phyloP scores from a whole-genome alignment of 805 yeast genomes.

The Diddensiella caesifluorescens region DNA sequence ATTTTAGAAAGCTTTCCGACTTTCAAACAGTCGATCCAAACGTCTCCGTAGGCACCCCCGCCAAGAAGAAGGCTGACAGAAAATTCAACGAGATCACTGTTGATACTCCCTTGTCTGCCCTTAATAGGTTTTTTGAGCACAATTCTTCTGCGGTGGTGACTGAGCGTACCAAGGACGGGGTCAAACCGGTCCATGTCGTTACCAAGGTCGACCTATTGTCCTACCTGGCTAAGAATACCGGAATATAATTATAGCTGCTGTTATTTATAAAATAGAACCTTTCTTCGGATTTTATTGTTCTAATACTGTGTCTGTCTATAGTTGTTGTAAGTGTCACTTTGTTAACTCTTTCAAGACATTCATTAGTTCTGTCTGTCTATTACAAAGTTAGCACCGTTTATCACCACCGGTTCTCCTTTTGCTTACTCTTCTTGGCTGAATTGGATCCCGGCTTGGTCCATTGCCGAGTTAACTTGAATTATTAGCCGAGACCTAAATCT shows the following conservation, averaged over 20 bases:
- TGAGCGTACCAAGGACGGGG: constrained; percentile 41
- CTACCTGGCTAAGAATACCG: constrained; percentile 30
- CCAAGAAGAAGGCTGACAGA: constrained; percentile 47
- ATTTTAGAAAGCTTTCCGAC: constrained; percentile 60
- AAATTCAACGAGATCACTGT: constrained; percentile 61
- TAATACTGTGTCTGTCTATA: too few relatives aligned
- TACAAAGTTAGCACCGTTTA: too few relatives aligned
- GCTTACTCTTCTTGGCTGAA: constrained; percentile 23
- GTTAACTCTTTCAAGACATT: too few relatives aligned
- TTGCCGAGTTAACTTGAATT: constrained; percentile 14
- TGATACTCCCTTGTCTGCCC: constrained; percentile 57
- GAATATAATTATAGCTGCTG: too few relatives aligned
- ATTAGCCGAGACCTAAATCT: constrained; percentile 4
- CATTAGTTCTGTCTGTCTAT: too few relatives aligned
- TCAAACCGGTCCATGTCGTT: constrained; percentile 75
- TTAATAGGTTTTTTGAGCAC: constrained; percentile 76
- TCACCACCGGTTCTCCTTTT: background rate
- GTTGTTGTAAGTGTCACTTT: too few relatives aligned
- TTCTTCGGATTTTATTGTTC: too few relatives aligned
- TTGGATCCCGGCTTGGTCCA: constrained; percentile 20
- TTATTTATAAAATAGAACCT: too few relatives aligned
- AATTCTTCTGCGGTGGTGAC: constrained; percentile 81
- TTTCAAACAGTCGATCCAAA: constrained; percentile 51
- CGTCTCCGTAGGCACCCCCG: constrained; percentile 22
- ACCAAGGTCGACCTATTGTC: constrained; percentile 81